phyloP scores from a whole-genome alignment of 2,329 filamentous ascomycete species.

The Bretziella fagacearum region DNA sequence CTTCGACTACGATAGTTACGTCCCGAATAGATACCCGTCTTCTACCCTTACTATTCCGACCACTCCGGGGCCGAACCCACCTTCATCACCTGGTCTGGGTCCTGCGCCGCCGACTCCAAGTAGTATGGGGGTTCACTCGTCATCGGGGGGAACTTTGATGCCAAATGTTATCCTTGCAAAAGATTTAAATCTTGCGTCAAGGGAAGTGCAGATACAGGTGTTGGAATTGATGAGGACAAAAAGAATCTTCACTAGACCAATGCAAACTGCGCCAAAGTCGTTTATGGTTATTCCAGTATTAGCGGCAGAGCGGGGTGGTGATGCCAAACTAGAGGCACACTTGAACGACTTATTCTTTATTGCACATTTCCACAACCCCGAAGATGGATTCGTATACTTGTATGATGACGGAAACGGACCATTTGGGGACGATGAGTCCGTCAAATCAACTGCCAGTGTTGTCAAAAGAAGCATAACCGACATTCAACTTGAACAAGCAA shows the following conservation, averaged over 20 bases:
- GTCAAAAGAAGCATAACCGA: conserved; percentile 24
- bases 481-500: conserved; percentile 12
- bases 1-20: conserved; percentile 16
- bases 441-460: conserved; percentile 28
- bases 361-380: conserved; percentile 63
- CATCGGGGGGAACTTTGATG: conserved; percentile 29
- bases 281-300: conserved; percentile 72
- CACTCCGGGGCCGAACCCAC: conserved; percentile 18
- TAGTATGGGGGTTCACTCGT: conserved; percentile 11
- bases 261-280: conserved; percentile 54
- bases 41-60: conserved; percentile 20
- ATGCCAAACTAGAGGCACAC: conserved; percentile 36
- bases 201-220: conserved; percentile 66
- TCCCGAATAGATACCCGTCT: conserved; percentile 19
- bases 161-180: conserved; percentile 72
- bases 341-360: conserved; percentile 75
- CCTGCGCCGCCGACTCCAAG: conserved; percentile 9
- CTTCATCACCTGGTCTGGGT: conserved; percentile 13
- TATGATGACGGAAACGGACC: conserved; percentile 29
- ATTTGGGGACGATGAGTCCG: conserved; percentile 19
- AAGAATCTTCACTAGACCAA: conserved; percentile 59
- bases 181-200: conserved; percentile 57
- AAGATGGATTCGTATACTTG: conserved; percentile 57
- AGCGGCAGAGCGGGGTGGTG: conserved; percentile 28
- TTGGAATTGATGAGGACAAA: conserved; percentile 62